Evolutionary conservation across 176 grass and related monocot genomes (phyloP), one percentile per base, ranked within the genome.

Genomic region (Musa acuminata): DNA sequence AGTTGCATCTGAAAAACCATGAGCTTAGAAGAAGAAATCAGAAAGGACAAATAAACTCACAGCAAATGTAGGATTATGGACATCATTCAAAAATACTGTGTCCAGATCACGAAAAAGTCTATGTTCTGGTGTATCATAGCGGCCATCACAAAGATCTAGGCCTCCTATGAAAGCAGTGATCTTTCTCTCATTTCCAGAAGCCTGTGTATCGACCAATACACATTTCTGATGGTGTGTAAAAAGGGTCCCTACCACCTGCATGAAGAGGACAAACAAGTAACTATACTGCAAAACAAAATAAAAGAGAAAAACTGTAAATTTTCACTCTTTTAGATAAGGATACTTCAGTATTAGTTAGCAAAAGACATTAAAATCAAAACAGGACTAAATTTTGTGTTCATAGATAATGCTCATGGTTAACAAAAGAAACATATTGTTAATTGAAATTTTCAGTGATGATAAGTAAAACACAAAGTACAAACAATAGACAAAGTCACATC

Each of bases 211-310:
- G 64, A 98, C 90, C 78, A 98, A 79, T 58, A 98, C 53, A 68
- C 94, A 98, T 83, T 98, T 98, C 77, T 98, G 94, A 80, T 98
- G 94, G 58, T 98, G 94, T 0, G 94, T 93, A 78, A 93, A 98
- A 62, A 93, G 77, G 76, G 94, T 93, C 51, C 94, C 94, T 64
- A 98, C 88, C 80, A 93, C 88, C 90, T 99, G 89, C 76, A 88
- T 55, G 73, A 55, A 71, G 3, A 35, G 19, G 57, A 23, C 14
- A 80, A 77, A 64, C 27, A 67, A 19, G 62, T 73, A 43, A 49
- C 21, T 23, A 86, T 53, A 81, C 67, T 23, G 11, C 17, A 71
- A 11, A 49, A 69, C 24, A n/a, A 19, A 72, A 75, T 52, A 60
- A 29, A 27, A 52, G 84, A 50, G 71, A 22, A 24, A 23, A 13